Evolutionary conservation across 176 grass and related monocot genomes (phyloP).

Genomic region (Puccinellia tenuiflora): DNA sequence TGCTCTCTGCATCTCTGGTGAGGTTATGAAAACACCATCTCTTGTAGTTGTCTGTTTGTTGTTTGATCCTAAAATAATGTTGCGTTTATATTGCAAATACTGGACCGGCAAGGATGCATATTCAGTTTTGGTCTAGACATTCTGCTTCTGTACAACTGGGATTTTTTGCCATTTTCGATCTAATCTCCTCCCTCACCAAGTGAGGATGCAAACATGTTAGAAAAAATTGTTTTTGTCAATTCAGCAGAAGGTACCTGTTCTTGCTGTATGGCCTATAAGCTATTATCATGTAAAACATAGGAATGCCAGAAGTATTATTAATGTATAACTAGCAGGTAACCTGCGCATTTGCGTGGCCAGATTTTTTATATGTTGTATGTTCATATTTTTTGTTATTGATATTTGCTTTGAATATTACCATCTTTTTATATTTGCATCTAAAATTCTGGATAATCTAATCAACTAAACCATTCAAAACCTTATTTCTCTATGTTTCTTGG

Average conservation of each 20-base stretch:
- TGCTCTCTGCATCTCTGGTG: background rate
- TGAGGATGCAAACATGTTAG: background rate
- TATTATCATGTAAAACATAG: background rate
- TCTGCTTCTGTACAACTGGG: background rate
- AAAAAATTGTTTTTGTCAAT: background rate
- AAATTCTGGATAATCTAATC: no score
- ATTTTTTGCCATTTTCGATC: background rate
- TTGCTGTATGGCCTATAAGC: background rate
- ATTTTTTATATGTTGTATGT: no score
- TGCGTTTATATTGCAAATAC: slow-evolving; percentile 36
- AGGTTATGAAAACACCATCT: slow-evolving; percentile 37
- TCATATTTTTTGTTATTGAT: no score
- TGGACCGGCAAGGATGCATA: slow-evolving; percentile 17
- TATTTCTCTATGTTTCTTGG: no score
- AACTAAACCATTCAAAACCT: no score
- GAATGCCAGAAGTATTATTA: background rate
- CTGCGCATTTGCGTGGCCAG: no score
- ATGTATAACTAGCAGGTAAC: no score
- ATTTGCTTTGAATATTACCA: no score
- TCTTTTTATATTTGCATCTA: no score
- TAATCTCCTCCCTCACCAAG: background rate
- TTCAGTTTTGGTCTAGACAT: slow-evolving; percentile 26
- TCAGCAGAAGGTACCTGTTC: background rate
- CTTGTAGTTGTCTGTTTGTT: slow-evolving; percentile 35
- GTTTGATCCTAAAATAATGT: slow-evolving; percentile 40